Base-by-base conservation (phyloP, 805 yeast species). In the Saccharomycopsis sp. region DNA sequence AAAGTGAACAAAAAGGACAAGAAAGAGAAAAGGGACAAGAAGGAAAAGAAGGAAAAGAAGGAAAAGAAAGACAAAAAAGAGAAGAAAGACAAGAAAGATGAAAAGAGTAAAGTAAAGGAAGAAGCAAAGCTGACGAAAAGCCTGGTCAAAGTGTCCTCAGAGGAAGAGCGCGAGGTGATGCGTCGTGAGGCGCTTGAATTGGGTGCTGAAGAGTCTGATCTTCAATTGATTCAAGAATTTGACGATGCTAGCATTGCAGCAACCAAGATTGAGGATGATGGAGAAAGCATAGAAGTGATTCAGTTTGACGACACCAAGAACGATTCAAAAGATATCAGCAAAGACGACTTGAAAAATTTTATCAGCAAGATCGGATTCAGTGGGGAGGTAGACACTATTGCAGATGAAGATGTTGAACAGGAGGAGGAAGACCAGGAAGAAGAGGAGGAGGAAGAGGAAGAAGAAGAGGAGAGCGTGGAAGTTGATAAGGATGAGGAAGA, bases 161-260 rank as follows among this genome's bases (percentile, higher is more conserved):
- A 61, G 15, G 55, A 56, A 21, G 57, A 58, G 24, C 59, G 59
- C 53, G 71, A 68, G 7, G 65, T 61, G 1, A 69, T 89, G 53
- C 83, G 87, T 64, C 81, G 83, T 60, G 95, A 87, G 72, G 95
- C 96, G 1, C 68, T 84, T 14, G 84, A 84, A 21, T 72, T 91
- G 29, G 97, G 97, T 37, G 98, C 97, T 20, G 79, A 89, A 15
- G 94, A 88, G 64, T 91, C 84, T 21, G 97, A 91, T 69, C 68
- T 91, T 51, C 78, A 80, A 50, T 71, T 91, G 54, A 64, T 91
- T 12, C 77, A 78, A 37, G 87, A 78, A 15, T 64, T 86, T 2
- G 71, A 74, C 12, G 81, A 79, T 23, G 84, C 77, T 37, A 44
- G 48, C 21, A 12, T 29, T 29, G 21, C 18, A 12, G 21, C 48